Base-by-base conservation (phyloP, 2,329 filamentous ascomycete species). In the Neofusicoccum laricinum region DNA sequence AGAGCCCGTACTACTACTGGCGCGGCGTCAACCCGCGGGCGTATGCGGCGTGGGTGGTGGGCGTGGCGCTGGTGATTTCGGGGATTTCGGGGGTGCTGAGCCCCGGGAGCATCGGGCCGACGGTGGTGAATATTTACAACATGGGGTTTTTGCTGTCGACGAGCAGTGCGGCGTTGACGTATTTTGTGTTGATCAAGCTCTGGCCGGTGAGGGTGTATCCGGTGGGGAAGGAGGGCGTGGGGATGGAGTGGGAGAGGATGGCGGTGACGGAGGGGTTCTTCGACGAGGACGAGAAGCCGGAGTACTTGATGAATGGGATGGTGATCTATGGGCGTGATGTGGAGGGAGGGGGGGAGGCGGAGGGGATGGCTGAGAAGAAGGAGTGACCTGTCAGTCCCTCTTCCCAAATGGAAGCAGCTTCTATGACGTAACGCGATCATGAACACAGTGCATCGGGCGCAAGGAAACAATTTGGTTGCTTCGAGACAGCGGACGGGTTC, bases 211-310 rank as follows among this genome's bases (percentile, higher is more conserved):
- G 67, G 51, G 51, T 71, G 2, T 70, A 68, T 32, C 70, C 68
- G 1, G 10, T 11, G n/a, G 69, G 59, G 3, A 36, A 46, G 6
- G 63, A 66, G 62, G 30, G 64, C 15, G 65, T 66, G 40, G 65
- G 65, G 19, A 67, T 61, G 40, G 61, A 64, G 4, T 64, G 68
- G 64, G 70, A 70, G 58, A 57, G n/a, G 4, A 68, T 70, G 69
- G 67, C 66, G 6, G 51, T 61, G 1, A 68, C 64, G 0, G 69
- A 71, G 34, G 68, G 69, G 15, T 70, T 69, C 63, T 69, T 69
- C 38, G 19, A 51, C 12, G 66, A 69, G 36, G 69, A 70, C 55
- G 40, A 64, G 48, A 46, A 21, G 51, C 51, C 51, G 15, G 51
- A 55, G n/a, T 55, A 55, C 30, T 25, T 55, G 51, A n/a, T n/a